Evolutionary conservation across 371 early-diverging fungal genomes (phyloP).

Genomic region (Chytridium lagenaria): DNA sequence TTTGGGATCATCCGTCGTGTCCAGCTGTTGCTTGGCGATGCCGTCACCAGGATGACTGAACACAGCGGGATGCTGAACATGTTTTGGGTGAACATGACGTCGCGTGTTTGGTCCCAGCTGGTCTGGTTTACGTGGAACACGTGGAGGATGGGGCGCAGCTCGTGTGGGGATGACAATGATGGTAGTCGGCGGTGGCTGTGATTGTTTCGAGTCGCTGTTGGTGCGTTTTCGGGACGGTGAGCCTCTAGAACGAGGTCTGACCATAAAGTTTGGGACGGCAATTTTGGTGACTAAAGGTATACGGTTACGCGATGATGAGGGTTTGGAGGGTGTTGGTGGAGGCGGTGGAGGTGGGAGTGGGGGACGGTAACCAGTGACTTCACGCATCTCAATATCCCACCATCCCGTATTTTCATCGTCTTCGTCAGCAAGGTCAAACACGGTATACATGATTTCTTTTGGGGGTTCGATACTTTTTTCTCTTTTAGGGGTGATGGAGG

Average conservation of each 20-base stretch:
- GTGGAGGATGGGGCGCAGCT: background rate
- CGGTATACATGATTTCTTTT: slow-evolving; percentile 14
- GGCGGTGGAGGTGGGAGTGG: slow-evolving; percentile 2
- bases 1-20: background rate
- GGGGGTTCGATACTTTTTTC: background rate
- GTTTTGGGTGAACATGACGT: background rate
- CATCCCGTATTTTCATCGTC: background rate
- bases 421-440: background rate
- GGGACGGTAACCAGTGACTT: background rate
- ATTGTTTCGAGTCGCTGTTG: background rate
- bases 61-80: background rate
- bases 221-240: background rate
- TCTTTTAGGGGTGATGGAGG: background rate
- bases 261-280: slow-evolving; percentile 1
- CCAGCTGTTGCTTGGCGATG: background rate
- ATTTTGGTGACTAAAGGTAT: background rate
- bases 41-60: background rate
- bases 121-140: background rate
- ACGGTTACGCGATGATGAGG: background rate
- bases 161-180: slow-evolving; percentile 3
- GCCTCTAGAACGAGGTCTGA: background rate
- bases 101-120: background rate
- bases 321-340: slow-evolving; percentile 6
- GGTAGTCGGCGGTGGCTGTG: background rate
- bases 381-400: background rate